Base-by-base conservation (phyloP, 495 filamentous ascomycete genomes). In the Xeromyces bisporus region DNA sequence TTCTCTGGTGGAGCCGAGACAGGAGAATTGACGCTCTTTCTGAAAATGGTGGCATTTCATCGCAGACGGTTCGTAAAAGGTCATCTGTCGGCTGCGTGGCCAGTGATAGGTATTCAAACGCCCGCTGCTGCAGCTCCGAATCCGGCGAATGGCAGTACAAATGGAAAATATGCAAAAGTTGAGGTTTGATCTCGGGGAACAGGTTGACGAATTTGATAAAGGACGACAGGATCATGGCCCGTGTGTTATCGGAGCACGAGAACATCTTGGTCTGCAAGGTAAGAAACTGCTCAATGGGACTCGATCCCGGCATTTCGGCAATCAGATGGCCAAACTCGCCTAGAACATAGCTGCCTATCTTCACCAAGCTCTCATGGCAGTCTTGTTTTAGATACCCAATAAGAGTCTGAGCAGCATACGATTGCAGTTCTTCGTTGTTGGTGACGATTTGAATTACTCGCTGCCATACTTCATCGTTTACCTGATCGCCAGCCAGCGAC, bases 401-500 rank as follows among this genome's bases (percentile, higher is more conserved):
- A 18, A 85, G 84, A 38, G 85, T 91, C 44, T 89, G 80, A 7
- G 87, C 87, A 0, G 89, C 89, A 53, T 97, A 97, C 1, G 91
- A 78, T 57, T 97, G 89, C 23, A 97, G 64, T 51, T 93, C 86
- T 48, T 99, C 91, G 55, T 99, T 99, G 57, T 99, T 99, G 23
- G 91, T 94, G 35, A 99, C 86, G 42, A 99, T 96, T 53, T 96
- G 91, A 39, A 93, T 94, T 33, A 99, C 86, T 41, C 91, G 76
- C 41, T 99, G 91, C 91, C 91, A 99, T 15, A 99, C 91, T 57
- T 99, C 91, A 33, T 99, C 91, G 53, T 87, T 94, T 33, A 99
- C 87, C 56, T 97, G 91, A 44, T 99, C 91, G 37, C 91, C 91
- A 7, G 91, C 91, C 66, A 94, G 80, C 15, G 91, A 85, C 34